phyloP scores from a whole-genome alignment of 106 monocot genomes.

The Dioscorea zingiberensis region DNA sequence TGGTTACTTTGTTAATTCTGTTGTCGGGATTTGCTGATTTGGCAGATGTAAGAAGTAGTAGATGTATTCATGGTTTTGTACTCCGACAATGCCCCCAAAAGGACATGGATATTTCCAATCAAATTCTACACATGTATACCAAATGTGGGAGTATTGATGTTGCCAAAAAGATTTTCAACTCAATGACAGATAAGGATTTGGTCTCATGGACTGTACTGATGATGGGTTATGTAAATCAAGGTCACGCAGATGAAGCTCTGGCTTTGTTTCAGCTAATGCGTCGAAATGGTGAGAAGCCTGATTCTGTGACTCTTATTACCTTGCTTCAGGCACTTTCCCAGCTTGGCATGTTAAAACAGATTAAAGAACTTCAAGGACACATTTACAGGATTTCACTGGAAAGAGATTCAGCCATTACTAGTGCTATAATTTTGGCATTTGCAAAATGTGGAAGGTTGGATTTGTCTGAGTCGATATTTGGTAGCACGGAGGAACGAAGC shows the following conservation, averaged over 20 bases:
- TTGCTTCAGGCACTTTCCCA: conserved; percentile 42
- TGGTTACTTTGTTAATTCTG: conserved; percentile 32
- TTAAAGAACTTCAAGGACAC: conserved; percentile 48
- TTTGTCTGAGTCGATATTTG: conserved; percentile 26
- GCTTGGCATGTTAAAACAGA: conserved; percentile 17
- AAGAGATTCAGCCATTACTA: conserved; percentile 25
- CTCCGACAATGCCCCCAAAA: conserved; percentile 19
- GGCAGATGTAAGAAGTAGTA: conserved; percentile 24
- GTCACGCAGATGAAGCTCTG: conserved; percentile 34
- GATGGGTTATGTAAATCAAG: conserved; percentile 42
- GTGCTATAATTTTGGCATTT: conserved; percentile 50
- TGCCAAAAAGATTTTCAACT: conserved; percentile 38
- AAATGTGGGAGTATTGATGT: conserved; percentile 26
- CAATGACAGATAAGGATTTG: conserved; percentile 34
- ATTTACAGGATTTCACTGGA: conserved; percentile 16
- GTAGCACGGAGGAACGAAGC: conserved; percentile 15
- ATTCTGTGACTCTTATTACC: conserved; percentile 30
- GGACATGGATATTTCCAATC: conserved; percentile 45
- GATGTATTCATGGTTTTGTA: conserved; percentile 41
- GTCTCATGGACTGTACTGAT: conserved; percentile 70
- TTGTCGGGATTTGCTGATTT: conserved; percentile 35
- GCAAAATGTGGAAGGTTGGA: conserved; percentile 54
- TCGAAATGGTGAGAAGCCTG: conserved; percentile 24
- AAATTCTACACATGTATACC: conserved; percentile 51
- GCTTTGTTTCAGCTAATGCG: conserved; percentile 44